Base-by-base conservation (phyloP, 148 eudicot species). In the Fagopyrum tataricum region DNA sequence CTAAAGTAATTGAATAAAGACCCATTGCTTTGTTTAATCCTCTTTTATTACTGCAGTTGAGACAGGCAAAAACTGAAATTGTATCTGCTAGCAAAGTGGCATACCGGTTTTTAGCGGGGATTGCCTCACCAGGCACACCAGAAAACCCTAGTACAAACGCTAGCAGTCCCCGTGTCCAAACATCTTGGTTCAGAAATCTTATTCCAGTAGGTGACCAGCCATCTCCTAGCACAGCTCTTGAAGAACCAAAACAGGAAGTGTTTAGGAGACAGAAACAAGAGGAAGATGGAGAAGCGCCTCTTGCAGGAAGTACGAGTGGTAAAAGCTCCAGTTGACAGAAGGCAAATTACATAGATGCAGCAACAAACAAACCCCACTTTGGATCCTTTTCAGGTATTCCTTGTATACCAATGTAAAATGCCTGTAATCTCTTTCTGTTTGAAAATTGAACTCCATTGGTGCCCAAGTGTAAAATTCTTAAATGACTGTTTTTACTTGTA, bases 21-120 rank as follows among this genome's bases (percentile, higher is more conserved):
- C 40, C 67, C 67, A 24, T 59, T 56, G 62, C 62, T 56, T 56
- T 56, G 62, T 56, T 56, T 56, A 10, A 37, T 37, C n/a, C 7
- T 64, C 12, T 64, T 43, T 64, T 64, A 39, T 64, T 64, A 37
- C 44, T 64, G 44, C 90, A 91, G 98, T 80, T 94, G 71, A 91
- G 91, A 75, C 98, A 94, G 86, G 98, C 97, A 1, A 94, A 89
- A 77, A 88, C 97, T 24, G 97, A 94, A 87, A 91, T 94, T 31
- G 97, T 91, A 24, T 55, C 97, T 11, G 97, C 98, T 20, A 88
- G 97, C 87, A 94, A 88, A 80, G 96, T 94, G 66, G 98, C 97
- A 48, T 94, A 89, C 76, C 82, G 90, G 17, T 94, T 89, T 73
- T 85, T 94, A 52, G 78, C 86, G 15, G 89, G 93, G 71, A 84